Conservation (phyloP, 2,329 filamentous ascomycete genomes). For the Phoma sp. region DNA sequence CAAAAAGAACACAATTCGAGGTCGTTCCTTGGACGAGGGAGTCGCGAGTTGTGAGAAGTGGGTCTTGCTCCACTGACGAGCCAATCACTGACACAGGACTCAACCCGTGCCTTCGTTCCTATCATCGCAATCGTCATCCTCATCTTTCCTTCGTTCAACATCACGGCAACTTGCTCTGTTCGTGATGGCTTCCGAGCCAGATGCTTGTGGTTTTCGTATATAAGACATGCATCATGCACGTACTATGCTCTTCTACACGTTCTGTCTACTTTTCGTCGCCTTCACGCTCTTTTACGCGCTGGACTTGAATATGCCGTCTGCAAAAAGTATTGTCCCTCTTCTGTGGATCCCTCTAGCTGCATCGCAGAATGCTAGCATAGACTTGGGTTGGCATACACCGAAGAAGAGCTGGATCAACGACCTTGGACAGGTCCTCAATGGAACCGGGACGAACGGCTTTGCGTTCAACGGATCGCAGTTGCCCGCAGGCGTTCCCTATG, state of each 20-base stretch:
- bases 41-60: neutral
- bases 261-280: conserved; percentile 24
- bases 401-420: conserved; percentile 63
- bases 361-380: conserved; percentile 27
- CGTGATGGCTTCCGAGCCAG: conserved; percentile 23
- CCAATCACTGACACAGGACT: conserved; percentile 24
- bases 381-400: conserved; percentile 46
- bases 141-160: conserved; percentile 17
- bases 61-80: neutral
- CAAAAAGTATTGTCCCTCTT: conserved; percentile 23
- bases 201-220: conserved; percentile 4
- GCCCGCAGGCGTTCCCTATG: conserved; percentile 61
- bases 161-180: conserved; percentile 25
- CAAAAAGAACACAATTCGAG: neutral
- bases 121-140: conserved; percentile 6
- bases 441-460: conserved; percentile 73
- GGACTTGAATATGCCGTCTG: conserved; percentile 24
- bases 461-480: conserved; percentile 71
- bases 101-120: conserved; percentile 25
- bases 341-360: conserved; percentile 23
- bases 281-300: conserved; percentile 32
- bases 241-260: conserved; percentile 11
- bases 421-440: conserved; percentile 62
- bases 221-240: conserved; percentile 37
- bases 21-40: neutral